Evolutionary conservation across 306 rosid species (phyloP), one percentile per base, ranked within the genome.

Genomic region (Nissolia schottii): DNA sequence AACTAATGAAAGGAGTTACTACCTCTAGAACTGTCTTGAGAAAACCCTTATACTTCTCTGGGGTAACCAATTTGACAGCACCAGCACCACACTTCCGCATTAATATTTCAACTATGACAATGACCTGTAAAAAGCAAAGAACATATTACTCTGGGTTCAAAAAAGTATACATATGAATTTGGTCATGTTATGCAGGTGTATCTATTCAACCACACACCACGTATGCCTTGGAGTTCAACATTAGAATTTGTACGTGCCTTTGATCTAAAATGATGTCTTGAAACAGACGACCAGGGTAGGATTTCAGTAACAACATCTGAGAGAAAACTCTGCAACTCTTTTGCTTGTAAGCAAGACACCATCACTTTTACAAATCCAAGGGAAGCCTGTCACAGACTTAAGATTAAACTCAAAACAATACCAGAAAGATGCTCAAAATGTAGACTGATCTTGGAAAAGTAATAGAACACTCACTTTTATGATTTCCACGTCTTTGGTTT

Each of bases 321-420:
- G 58, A 91, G 86, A 83, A 87, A 81, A 68, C 67, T 77, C 68
- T 82, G 97, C 79, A 94, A 84, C 51, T 79, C 81, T 37, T 75
- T 80, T 46, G 92, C 87, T 74, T 79, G 80, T 74, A 91, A 75
- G 77, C 84, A 79, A 73, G 95, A 94, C 35, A 87, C 98, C 61
- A 91, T 22, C 74, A 91, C 98, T 89, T 94, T 94, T 77, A 91
- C 87, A 74, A 94, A 91, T 45, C 97, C 98, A 87, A 94, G 78
- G 71, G 85, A 96, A 79, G 98, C 97, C 98, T 94, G 88, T 80
- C 56, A 59, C n/a, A 74, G 60, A 80, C 20, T 62, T 6, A 70
- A 57, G 65, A 82, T 56, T 41, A 37, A 85, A 77, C 68, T 62
- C 64, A 71, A 59, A 25, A 80, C 41, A 43, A 40, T 46, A 3